A percentile compares a stretch with the other conserved stretches of the same genome.
These are phyloP conservation scores for Pistacia integerrima DNA, from an alignment of 345 rosid species.

Conservation along the genomic window DNA sequence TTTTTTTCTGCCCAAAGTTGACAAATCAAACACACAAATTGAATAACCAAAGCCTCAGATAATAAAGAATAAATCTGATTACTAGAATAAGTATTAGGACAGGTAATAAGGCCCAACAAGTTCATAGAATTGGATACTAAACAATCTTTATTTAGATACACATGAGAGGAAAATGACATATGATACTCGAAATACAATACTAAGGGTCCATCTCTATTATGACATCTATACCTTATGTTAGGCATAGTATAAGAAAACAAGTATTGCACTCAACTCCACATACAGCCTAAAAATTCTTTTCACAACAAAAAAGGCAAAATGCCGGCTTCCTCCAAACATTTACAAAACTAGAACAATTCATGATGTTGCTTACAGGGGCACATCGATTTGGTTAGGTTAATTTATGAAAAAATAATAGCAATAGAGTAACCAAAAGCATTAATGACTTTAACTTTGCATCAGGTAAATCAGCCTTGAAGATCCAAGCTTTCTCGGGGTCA, in stretches of 20 bases:
- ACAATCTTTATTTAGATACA: not conserved
- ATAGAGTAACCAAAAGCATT: too few species aligned
- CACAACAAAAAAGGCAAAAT: not conserved
- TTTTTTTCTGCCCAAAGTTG: constrained; percentile 81
- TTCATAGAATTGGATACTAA: not conserved
- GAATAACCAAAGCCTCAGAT: constrained; percentile 8
- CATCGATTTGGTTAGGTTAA: too few species aligned
- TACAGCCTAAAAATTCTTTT: not conserved
- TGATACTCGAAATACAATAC: not conserved
- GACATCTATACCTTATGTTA: too few species aligned
- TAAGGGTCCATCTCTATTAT: not conserved
- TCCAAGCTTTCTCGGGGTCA: too few species aligned
- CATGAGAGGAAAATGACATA: too few species aligned
- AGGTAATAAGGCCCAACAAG: not conserved
- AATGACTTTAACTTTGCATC: too few species aligned
- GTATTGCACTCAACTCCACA: not conserved
- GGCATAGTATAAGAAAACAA: not conserved
- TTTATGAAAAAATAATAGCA: too few species aligned
- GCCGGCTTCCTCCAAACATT: not conserved
- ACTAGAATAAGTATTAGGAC: not conserved
- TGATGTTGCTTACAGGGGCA: not conserved
- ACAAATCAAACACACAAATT: constrained; percentile 34
- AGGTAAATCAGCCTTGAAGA: too few species aligned
- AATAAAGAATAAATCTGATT: not conserved
- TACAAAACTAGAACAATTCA: not conserved